phyloP scores from a whole-genome alignment of 306 rosid species.

The Casuarina glauca region DNA sequence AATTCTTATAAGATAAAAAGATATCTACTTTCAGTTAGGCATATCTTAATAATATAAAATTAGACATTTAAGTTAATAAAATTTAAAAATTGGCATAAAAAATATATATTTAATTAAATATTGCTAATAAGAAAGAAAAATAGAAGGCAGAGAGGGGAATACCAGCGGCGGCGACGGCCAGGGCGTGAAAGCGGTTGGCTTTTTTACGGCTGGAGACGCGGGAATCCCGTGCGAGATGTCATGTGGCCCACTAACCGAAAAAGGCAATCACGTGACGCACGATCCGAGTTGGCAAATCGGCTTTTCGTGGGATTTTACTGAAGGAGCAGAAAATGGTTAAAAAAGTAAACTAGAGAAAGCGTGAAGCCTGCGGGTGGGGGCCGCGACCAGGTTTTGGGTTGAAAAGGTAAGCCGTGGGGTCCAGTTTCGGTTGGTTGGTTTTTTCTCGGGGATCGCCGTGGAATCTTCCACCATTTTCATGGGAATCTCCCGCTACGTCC shows the following conservation, averaged over 20 bases:
- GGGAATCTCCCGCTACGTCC: neutral
- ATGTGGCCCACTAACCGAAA: neutral
- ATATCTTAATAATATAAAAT: too few relatives aligned
- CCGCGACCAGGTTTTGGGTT: neutral
- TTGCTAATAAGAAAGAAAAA: too few relatives aligned
- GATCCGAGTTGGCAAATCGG: constrained; percentile 10
- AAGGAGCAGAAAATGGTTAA: neutral
- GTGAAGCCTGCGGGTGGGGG: neutral
- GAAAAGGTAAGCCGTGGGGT: neutral
- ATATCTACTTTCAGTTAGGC: too few relatives aligned
- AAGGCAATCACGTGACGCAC: constrained; percentile 10
- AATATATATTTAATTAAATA: too few relatives aligned
- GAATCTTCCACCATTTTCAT: constrained; percentile 19
- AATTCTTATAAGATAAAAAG: too few relatives aligned
- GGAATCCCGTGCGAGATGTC: constrained; percentile 23
- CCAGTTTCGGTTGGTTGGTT: constrained; percentile 4
- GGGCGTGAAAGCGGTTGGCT: neutral
- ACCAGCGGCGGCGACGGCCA: neutral
- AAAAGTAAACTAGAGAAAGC: neutral
- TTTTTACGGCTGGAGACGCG: constrained; percentile 14
- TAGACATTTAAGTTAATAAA: too few relatives aligned
- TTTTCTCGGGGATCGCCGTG: constrained; percentile 4
- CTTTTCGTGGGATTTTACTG: neutral
- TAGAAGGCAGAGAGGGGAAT: neutral
- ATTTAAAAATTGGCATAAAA: too few relatives aligned